phyloP scores from a whole-genome alignment of 371 early-diverging fungal genomes.

The Mortierella sp. region DNA sequence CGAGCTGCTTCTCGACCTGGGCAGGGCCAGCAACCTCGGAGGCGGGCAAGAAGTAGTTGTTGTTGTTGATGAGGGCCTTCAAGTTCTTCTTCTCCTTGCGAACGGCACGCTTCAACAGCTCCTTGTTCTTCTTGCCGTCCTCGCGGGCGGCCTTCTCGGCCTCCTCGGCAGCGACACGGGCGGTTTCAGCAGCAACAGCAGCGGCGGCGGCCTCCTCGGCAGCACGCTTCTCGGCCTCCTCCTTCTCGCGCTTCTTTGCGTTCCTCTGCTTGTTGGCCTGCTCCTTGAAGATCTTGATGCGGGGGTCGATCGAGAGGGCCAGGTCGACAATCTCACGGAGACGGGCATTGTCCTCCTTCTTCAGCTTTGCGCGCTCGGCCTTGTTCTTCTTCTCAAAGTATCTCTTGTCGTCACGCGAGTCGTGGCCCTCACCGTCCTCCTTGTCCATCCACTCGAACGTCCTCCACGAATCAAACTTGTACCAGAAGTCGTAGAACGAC shows the following conservation, averaged over 20 bases:
- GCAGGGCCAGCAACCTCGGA: constrained; percentile 66
- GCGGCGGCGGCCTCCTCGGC: constrained; percentile 70
- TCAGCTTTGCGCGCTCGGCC: constrained; percentile 90
- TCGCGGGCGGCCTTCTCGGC: constrained; percentile 80
- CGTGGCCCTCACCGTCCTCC: constrained; percentile 92
- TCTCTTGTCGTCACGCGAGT: constrained; percentile 97
- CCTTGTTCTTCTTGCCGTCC: constrained; percentile 80
- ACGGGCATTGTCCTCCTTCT: constrained; percentile 98
- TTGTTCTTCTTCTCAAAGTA: constrained; percentile 96
- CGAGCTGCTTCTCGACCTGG: constrained; percentile 73
- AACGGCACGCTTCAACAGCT: constrained; percentile 82
- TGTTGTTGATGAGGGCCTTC: constrained; percentile 81
- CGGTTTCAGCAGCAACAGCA: constrained; percentile 61
- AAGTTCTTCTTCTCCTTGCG: constrained; percentile 95
- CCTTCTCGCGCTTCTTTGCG: constrained; percentile 91
- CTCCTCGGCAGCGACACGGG: constrained; percentile 59
- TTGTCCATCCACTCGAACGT: constrained; percentile 98
- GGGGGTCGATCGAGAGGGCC: constrained; percentile 89
- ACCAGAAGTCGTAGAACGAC: constrained; percentile 97
- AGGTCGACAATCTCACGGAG: constrained; percentile 88
- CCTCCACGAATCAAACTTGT: constrained; percentile 97
- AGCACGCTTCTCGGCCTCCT: constrained; percentile 79
- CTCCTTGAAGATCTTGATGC: constrained; percentile 91
- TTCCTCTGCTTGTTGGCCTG: constrained; percentile 91
- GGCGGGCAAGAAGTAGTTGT: constrained; percentile 83